Base-by-base conservation (phyloP, 352 stramenopile genomes). In the Phytopythium mirpurense region DNA sequence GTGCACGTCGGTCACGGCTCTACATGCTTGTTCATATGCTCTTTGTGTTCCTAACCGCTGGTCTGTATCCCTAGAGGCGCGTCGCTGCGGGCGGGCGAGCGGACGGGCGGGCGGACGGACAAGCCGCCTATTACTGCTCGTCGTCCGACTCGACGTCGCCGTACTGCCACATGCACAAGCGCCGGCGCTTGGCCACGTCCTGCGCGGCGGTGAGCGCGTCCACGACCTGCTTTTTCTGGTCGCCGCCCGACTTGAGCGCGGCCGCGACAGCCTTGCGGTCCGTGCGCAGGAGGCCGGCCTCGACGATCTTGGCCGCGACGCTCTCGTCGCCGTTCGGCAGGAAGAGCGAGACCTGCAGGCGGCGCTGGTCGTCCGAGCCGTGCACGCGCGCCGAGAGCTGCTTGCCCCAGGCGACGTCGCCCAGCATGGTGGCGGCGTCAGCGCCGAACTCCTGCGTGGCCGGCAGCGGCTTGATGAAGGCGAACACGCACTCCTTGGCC, bases 101-200 rank as follows among this genome's bases (percentile, higher is more conserved):
- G 29, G 5, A 32, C 29, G 29, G 29, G 9, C 29, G 29, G 29
- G 29, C n/a, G n/a, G n/a, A n/a, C n/a, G n/a, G n/a, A n/a, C n/a
- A n/a, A n/a, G n/a, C n/a, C n/a, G n/a, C n/a, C n/a, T n/a, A n/a
- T n/a, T 47, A 47, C 24, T 47, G 41, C 56, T 98, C 93, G 55
- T 98, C 95, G 54, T 98, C 93, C 54, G 98, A 98, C 59, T 97
- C 92, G 44, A 98, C 89, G 62, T 99, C 96, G 23, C 96, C 96
- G 70, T 98, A 98, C 58, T 90, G 82, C 95, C 95, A 99, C 72
- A 98, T 84, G 53, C 92, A 95, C 54, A 90, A 67, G 45, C 95
- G 93, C 60, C 91, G 88, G 58, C 88, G 93, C 68, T 97, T 96
- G 12, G 96, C 96, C 26, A 56, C 72, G 42, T 97, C 83, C 67